Base-by-base conservation (phyloP, 306 rosid genomes). In the Mucuna pruriens region DNA sequence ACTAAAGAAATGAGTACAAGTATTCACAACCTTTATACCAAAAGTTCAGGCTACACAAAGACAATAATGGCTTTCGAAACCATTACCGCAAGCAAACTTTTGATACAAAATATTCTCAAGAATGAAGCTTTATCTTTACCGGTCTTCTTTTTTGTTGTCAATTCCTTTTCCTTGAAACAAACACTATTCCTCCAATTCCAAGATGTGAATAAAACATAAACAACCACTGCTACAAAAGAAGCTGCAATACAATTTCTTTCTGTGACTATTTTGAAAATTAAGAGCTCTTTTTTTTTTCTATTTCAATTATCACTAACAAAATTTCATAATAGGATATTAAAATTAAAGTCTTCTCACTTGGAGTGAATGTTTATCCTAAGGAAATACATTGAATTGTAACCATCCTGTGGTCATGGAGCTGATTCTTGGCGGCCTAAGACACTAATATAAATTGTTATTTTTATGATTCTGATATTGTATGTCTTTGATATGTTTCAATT, bases 391-490 rank as follows among this genome's bases (percentile, higher is more conserved):
- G 57, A 93, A 91, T 58, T 95, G 98, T 81, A 95, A 93, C 86
- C 98, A 91, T 85, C 97, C 99, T 11, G 91, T 95, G 78, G 97
- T 95, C 83, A 91, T 91, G 98, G 97, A 90, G 83, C 93, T 95
- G 66, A 79, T 95, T 82, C 89, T 95, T 34, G 99, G 91, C 82
- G 93, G 98, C 92, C 89, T 95, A 84, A 90, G 97, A 87, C 99
- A 93, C 89, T 95, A 98, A 17, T 7, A 20, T 23, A n/a, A 29
- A 58, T 20, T 25, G 29, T 20, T 34, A 26, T 26, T 85, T 1
- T 66, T 79, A 40, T 82, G 54, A 57, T 77, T 87, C 71, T 72
- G 51, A 6, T n/a, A 31, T 51, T 33, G 49, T 45, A 52, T 71
- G 13, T 64, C 45, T 2, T n/a, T n/a, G n/a, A n/a, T 69, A 20